Conservation (phyloP, 768 basidiomycete genomes). For the Mycena olivaceomarginata region DNA sequence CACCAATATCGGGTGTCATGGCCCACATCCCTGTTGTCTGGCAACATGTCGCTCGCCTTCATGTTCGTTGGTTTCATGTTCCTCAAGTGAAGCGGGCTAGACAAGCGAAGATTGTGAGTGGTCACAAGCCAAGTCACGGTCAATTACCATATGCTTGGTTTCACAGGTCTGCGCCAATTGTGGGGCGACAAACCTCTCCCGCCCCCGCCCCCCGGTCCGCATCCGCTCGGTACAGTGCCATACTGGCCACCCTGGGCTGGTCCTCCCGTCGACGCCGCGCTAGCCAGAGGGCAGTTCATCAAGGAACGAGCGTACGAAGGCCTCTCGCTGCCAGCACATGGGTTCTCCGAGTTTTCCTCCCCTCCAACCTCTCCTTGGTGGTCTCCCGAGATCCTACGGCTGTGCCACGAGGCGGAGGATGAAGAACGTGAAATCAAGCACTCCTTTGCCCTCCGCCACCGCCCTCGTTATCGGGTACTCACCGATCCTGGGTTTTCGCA, state of each 20-base stretch:
- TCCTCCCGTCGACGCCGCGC: background rate
- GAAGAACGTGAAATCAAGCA: background rate
- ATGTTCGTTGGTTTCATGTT: too few species aligned
- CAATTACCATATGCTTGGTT: background rate
- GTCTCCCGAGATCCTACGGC: background rate
- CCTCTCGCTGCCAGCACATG: background rate
- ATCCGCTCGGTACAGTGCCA: background rate
- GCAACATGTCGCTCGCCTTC: too few species aligned
- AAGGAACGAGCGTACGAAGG: background rate
- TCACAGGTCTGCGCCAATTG: background rate
- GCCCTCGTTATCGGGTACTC: background rate
- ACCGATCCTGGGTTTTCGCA: background rate
- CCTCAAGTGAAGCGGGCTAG: too few species aligned
- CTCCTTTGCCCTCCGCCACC: background rate
- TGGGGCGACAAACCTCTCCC: background rate
- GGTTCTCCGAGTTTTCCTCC: background rate
- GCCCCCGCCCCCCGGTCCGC: background rate
- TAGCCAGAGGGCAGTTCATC: background rate
- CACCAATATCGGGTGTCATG: too few species aligned
- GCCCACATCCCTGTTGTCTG: too few species aligned
- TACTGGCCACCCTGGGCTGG: background rate
- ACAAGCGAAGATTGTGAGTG: too few species aligned
- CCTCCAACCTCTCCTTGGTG: background rate
- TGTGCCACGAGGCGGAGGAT: background rate
- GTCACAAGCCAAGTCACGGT: too few species aligned